Evolutionary conservation across 2,329 filamentous ascomycete species (phyloP).

Genomic region (Ceratocystis harringtonii): DNA sequence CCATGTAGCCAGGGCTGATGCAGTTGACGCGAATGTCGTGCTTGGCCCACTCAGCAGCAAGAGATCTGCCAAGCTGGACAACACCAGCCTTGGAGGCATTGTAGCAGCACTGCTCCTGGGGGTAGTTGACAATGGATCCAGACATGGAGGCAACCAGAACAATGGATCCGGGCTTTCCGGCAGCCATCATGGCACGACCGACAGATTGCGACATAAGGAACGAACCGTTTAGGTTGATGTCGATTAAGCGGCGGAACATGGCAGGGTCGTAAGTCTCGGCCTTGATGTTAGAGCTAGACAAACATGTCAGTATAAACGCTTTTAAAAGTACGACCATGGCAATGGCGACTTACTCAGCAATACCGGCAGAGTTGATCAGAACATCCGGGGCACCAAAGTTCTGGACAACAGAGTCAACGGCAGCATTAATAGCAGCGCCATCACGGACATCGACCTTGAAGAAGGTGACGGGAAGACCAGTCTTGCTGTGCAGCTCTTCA

Average conservation of each 20-base stretch:
- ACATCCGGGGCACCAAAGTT: slow-evolving; percentile 57
- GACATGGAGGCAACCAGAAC: slow-evolving; percentile 70
- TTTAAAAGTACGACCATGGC: neutral
- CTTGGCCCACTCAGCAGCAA: slow-evolving; percentile 74
- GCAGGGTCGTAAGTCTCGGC: slow-evolving; percentile 61
- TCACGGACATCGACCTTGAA: slow-evolving; percentile 69
- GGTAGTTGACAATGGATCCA: slow-evolving; percentile 72
- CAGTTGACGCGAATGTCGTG: slow-evolving; percentile 69
- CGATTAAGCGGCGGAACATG: slow-evolving; percentile 64
- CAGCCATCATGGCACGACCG: slow-evolving; percentile 57
- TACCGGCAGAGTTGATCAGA: slow-evolving; percentile 66
- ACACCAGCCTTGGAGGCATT: slow-evolving; percentile 73
- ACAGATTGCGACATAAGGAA: slow-evolving; percentile 66
- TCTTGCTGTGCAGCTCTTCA: slow-evolving; percentile 54
- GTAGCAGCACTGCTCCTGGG: slow-evolving; percentile 70
- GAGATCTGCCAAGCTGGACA: slow-evolving; percentile 62
- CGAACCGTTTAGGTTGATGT: slow-evolving; percentile 68
- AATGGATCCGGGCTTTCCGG: slow-evolving; percentile 55
- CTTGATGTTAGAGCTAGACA: slow-evolving; percentile 53
- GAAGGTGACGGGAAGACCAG: slow-evolving; percentile 58
- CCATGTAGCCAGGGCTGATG: slow-evolving; percentile 77
- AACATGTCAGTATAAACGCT: slow-evolving; percentile 22
- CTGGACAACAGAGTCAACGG: slow-evolving; percentile 49
- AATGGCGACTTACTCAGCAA: slow-evolving; percentile 40
- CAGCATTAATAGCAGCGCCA: slow-evolving; percentile 51